Evolutionary conservation across 1,284 basidiomycete genomes (phyloP).

Genomic region (Ganoderma boninense): DNA sequence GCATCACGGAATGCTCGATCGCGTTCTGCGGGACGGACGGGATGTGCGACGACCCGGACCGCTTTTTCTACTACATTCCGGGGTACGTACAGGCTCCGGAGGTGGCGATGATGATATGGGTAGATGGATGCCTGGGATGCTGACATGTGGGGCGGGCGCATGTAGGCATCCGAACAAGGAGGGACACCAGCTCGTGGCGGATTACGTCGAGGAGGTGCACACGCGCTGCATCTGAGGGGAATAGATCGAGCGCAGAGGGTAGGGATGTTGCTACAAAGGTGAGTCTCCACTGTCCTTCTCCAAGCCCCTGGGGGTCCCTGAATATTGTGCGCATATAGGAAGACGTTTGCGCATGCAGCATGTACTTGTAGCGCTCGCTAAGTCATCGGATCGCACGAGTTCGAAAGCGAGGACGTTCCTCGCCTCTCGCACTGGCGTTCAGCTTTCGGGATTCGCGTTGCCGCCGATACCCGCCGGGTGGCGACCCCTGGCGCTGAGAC

Average conservation of each 20-base stretch:
- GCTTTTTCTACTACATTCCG: slow-evolving; percentile 58
- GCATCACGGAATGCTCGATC: slow-evolving; percentile 34
- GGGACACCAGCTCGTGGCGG: slow-evolving; percentile 55
- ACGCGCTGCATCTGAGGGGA: slow-evolving; percentile 13
- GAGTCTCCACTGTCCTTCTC: not conserved
- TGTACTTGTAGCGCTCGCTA: not conserved
- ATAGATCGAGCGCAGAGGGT: no score
- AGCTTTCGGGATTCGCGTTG: not conserved
- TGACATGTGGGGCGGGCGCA: not conserved
- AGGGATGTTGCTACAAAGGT: not conserved
- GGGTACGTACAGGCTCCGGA: no score
- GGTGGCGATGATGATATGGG: no score
- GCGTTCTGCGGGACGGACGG: slow-evolving; percentile 31
- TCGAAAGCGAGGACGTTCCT: not conserved
- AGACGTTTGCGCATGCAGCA: not conserved
- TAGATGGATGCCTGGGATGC: not conserved
- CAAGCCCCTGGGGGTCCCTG: not conserved
- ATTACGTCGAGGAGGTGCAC: slow-evolving; percentile 54
- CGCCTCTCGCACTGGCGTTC: not conserved
- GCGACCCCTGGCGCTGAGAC: no score
- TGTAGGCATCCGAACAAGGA: slow-evolving; percentile 51
- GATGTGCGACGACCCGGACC: slow-evolving; percentile 51
- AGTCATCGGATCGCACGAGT: not conserved
- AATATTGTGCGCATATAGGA: not conserved
- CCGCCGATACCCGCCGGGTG: no score